phyloP scores from a whole-genome alignment of 2,329 filamentous ascomycete species.

The Metarhizium brunneum region DNA sequence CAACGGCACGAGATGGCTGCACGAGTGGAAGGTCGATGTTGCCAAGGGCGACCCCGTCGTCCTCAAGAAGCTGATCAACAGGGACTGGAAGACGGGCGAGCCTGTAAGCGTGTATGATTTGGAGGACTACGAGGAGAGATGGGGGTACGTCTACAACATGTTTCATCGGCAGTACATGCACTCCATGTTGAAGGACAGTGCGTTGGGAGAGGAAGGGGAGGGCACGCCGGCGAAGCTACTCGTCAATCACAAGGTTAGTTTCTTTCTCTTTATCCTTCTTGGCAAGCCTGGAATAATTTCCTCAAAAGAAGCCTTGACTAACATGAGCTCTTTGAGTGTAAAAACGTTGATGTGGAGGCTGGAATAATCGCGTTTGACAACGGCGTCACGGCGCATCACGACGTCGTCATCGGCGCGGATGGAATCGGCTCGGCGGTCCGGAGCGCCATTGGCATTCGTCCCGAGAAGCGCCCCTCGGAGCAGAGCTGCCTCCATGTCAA shows the following conservation, averaged over 20 bases:
- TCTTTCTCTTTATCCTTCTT: background rate
- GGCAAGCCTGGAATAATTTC: background rate
- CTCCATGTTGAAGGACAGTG: slow-evolving; percentile 52
- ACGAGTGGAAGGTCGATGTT: slow-evolving; percentile 59
- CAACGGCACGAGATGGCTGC: slow-evolving; percentile 60
- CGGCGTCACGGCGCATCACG: slow-evolving; percentile 39
- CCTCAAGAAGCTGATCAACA: slow-evolving; percentile 56
- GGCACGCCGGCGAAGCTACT: slow-evolving; percentile 43
- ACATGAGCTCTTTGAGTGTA: slow-evolving; percentile 23
- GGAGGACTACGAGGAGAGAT: slow-evolving; percentile 54
- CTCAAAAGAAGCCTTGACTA: background rate
- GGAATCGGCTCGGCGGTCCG: slow-evolving; percentile 60
- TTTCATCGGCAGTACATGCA: slow-evolving; percentile 65
- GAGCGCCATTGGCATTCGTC: slow-evolving; percentile 50
- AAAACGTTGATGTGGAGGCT: slow-evolving; percentile 40
- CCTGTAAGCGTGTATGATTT: slow-evolving; percentile 55
- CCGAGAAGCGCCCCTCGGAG: slow-evolving; percentile 49
- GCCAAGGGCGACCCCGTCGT: slow-evolving; percentile 56
- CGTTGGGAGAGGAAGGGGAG: slow-evolving; percentile 40
- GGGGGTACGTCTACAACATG: slow-evolving; percentile 60
- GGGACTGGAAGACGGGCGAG: slow-evolving; percentile 62
- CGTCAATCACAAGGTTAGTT: slow-evolving; percentile 43
- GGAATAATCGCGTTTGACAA: slow-evolving; percentile 45
- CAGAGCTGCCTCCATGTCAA: slow-evolving; percentile 57
- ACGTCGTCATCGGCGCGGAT: slow-evolving; percentile 55